A percentile compares a stretch with the other conserved stretches of the same genome.
These are phyloP conservation scores for Apiotrichum akiyoshidainum DNA, from an alignment of 1,284 basidiomycete species.

Conservation along the genomic window DNA sequence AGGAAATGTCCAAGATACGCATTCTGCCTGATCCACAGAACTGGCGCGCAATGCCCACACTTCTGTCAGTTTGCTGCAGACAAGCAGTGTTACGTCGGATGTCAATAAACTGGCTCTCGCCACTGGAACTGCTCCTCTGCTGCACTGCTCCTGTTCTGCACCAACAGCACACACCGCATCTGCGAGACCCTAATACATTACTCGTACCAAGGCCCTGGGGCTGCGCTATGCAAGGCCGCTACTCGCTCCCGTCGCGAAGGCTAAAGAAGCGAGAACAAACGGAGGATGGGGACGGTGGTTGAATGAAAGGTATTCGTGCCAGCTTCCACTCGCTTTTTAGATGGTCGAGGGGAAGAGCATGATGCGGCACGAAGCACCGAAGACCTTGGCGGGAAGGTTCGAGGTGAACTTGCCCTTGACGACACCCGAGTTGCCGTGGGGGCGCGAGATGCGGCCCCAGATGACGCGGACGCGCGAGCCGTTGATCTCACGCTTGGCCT, in stretches of 20 bases:
- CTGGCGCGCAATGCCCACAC: too few relatives aligned
- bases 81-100: too few relatives aligned
- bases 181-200: conserved; percentile 29
- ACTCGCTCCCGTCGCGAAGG: conserved; percentile 2
- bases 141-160: too few relatives aligned
- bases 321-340: conserved; percentile 30
- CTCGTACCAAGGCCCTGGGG: conserved; percentile 26
- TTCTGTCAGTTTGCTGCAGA: too few relatives aligned
- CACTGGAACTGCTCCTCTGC: too few relatives aligned
- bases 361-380: conserved; percentile 91
- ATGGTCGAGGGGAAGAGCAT: conserved; percentile 54
- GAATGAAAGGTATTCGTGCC: not conserved
- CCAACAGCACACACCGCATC: conserved; percentile 1
- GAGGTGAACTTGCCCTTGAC: conserved; percentile 96
- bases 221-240: conserved; percentile 24
- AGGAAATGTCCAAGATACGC: too few relatives aligned
- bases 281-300: not conserved
- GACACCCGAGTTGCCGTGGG: conserved; percentile 91
- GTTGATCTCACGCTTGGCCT: conserved; percentile 85
- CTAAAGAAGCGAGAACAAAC: conserved; percentile 5
- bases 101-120: too few relatives aligned
- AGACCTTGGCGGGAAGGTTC: conserved; percentile 94
- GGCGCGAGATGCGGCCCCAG: conserved; percentile 91
- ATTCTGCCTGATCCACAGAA: too few relatives aligned
- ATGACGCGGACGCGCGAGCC: conserved; percentile 93